These are phyloP conservation scores for Scedosporium aurantiacum DNA, from an alignment of 2,329 filamentous ascomycete species.

Conservation along the genomic window DNA sequence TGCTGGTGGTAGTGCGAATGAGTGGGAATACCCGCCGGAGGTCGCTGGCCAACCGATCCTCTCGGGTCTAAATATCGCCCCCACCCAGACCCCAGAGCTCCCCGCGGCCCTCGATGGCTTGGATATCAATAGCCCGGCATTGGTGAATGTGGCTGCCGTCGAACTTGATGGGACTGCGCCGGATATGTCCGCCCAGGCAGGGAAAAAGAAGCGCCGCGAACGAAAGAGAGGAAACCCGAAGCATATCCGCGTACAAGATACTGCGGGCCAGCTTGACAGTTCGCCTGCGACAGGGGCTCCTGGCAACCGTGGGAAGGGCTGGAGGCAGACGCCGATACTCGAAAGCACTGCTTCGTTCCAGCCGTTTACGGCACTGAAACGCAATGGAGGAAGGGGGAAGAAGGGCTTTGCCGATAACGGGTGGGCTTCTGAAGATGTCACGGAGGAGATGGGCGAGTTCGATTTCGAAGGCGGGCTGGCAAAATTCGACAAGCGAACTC, in stretches of 20 bases:
- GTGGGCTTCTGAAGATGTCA: constrained; percentile 94
- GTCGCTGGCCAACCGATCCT: not conserved
- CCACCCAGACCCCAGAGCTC: not conserved
- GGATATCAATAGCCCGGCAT: not conserved
- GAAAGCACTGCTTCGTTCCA: constrained; percentile 52
- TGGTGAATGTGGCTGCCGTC: not conserved
- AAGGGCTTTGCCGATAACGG: constrained; percentile 53
- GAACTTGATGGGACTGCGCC: not conserved
- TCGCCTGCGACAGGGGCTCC: constrained; percentile 7
- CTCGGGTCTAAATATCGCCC: not conserved
- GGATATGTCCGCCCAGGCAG: not conserved
- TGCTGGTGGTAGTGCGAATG: not conserved
- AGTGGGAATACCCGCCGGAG: not conserved
- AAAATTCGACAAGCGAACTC: constrained; percentile 85
- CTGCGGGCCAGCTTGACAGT: constrained; percentile 7
- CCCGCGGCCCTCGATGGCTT: not conserved
- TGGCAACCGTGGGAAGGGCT: constrained; percentile 35
- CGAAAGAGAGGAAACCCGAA: not conserved
- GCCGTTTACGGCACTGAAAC: constrained; percentile 51
- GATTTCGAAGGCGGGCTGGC: constrained; percentile 84
- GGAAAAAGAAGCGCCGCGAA: constrained; percentile 3
- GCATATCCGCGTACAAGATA: not conserved
- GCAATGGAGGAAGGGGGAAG: constrained; percentile 29
- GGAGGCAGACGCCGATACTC: constrained; percentile 49
- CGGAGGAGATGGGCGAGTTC: constrained; percentile 88